Evolutionary conservation across 768 basidiomycete genomes (phyloP).

Genomic region (Pholiota conissans): DNA sequence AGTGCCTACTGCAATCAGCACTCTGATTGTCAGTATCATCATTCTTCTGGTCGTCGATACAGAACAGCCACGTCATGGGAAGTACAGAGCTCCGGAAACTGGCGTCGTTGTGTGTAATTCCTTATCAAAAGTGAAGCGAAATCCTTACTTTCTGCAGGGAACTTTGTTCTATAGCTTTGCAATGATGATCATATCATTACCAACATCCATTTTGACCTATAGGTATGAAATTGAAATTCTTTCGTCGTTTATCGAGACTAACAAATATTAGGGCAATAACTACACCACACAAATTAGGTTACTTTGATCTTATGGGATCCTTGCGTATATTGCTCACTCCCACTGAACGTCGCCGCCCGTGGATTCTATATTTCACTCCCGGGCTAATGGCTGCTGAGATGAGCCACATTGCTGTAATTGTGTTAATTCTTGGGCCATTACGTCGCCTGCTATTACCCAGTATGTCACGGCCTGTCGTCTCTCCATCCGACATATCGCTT

Average conservation of each 20-base stretch:
- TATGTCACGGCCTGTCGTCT: slow-evolving; percentile 30
- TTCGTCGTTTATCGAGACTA: not conserved
- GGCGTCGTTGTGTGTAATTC: slow-evolving; percentile 43
- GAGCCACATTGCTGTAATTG: slow-evolving; percentile 43
- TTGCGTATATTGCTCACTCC: slow-evolving; percentile 76
- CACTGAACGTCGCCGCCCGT: slow-evolving; percentile 76
- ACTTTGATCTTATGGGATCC: slow-evolving; percentile 54
- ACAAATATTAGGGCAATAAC: slow-evolving; percentile 64
- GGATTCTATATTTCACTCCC: slow-evolving; percentile 80
- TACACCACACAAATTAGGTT: slow-evolving; percentile 77
- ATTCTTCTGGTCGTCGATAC: slow-evolving; percentile 60
- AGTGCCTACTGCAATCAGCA: slow-evolving; percentile 47
- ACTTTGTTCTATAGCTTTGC: slow-evolving; percentile 64
- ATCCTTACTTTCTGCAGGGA: slow-evolving; percentile 34
- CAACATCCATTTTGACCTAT: slow-evolving; percentile 74
- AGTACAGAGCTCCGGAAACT: slow-evolving; percentile 62
- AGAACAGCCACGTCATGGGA: slow-evolving; percentile 59
- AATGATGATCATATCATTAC: slow-evolving; percentile 65
- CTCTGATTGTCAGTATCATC: slow-evolving; percentile 55
- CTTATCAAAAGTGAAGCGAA: not conserved
- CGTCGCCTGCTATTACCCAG: slow-evolving; percentile 47
- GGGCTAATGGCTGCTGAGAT: slow-evolving; percentile 66
- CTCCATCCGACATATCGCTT: slow-evolving; percentile 43
- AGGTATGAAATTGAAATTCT: slow-evolving; percentile 48
- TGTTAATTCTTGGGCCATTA: slow-evolving; percentile 46